Conservation (phyloP, 495 filamentous ascomycete genomes). For the Lineolata rhizophorae region DNA sequence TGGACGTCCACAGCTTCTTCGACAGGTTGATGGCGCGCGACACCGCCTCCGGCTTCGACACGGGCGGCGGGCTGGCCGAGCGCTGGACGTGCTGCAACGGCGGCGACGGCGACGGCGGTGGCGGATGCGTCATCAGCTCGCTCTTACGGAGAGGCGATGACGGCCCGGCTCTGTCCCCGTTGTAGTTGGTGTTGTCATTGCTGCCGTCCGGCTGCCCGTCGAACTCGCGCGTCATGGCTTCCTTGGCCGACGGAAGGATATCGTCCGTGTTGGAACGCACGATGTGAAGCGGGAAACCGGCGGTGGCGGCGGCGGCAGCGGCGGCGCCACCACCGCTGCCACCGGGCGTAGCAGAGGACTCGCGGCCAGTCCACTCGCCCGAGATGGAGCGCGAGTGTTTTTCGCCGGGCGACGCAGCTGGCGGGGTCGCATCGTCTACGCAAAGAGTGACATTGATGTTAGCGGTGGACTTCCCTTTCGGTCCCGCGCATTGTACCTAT, state of each 20-base stretch:
- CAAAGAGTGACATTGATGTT: no score
- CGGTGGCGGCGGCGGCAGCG: no score
- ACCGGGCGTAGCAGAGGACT: no score
- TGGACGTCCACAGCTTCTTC: conserved; percentile 66
- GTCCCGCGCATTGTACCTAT: no score
- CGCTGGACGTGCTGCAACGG: conserved; percentile 15
- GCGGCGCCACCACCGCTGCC: no score
- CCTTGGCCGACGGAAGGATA: conserved; percentile 8
- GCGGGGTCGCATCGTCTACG: no score
- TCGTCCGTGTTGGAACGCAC: conserved; percentile 9
- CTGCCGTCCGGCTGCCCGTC: conserved; percentile 3
- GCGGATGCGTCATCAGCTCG: no score
- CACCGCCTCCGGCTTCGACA: conserved; percentile 56
- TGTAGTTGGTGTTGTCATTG: no score
- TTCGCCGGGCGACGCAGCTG: no score
- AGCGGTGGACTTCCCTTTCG: no score
- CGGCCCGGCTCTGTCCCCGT: no score
- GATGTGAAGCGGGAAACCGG: no score
- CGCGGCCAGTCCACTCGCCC: not conserved
- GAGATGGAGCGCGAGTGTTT: not conserved
- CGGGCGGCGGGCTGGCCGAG: conserved; percentile 54
- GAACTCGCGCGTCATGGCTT: conserved; percentile 3
- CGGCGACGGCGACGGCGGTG: conserved; percentile 4
- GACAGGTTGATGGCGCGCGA: conserved; percentile 69
- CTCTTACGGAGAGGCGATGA: conserved; percentile 1